Evolutionary conservation across 345 rosid genomes (phyloP), one percentile per base, ranked within the genome.

Genomic region (Anacardium occidentale): DNA sequence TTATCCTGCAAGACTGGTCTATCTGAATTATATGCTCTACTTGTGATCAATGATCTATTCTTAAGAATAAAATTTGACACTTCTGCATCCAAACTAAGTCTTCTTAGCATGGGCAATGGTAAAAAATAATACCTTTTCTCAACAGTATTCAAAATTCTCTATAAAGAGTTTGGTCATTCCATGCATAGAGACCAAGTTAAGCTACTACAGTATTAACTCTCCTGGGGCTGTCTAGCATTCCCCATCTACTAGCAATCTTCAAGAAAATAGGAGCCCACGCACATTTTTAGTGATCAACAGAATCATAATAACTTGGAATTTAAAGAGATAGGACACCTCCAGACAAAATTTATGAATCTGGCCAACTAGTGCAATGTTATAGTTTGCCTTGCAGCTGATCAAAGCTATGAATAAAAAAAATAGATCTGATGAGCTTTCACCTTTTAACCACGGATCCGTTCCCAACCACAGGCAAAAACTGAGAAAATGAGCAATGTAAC

Each of bases 211-310:
- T 63, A 44, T 63, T 14, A 34, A 3, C 0, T 21, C 26, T 21
- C 25, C 62, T 47, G 2, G 29, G 32, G 29, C 34, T 25, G 18
- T 12, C 25, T 17, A 13, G n/a, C 40, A 3, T n/a, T 34, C 15
- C 22, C 29, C 20, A 5, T 21, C 26, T 21, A 40, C 51, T 1
- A 42, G 66, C 62, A 22, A 63, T 26, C 66, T 64, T 21, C 53
- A 0, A 20, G 66, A 18, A 21, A 42, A 42, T 32, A 42, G 32
- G 47, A 34, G 60, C 5, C 48, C 70, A n/a, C 12, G 11, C 48
- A 52, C 48, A 67, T 52, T 42, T 66, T 67, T 67, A 51, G 60
- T 12, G 34, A 24, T 54, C 25, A 52, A 59, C 71, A 32, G 71
- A 52, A 67, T 34, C 48, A 67, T n/a, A 62, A 67, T 67, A 67